These are phyloP conservation scores for Daldinia grandis DNA, from an alignment of 495 filamentous ascomycete species.

Conservation along the genomic window DNA sequence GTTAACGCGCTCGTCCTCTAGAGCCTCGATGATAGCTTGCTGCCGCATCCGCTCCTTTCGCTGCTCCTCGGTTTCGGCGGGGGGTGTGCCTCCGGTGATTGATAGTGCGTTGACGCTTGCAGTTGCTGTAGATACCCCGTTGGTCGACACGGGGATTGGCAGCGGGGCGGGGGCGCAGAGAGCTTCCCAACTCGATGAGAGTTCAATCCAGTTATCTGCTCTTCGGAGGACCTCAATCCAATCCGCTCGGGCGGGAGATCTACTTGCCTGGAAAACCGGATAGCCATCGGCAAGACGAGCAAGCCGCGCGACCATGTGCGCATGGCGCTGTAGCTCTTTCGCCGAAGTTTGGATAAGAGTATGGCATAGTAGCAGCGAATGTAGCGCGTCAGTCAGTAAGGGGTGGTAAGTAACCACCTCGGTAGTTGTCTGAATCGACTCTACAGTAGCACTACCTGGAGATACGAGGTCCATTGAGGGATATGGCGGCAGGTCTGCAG, in stretches of 20 bases:
- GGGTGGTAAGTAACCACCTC: constrained; percentile 83
- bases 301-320: constrained; percentile 79
- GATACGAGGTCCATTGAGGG: constrained; percentile 54
- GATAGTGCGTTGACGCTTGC: constrained; percentile 33
- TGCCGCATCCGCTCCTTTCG: constrained; percentile 65
- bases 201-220: constrained; percentile 69
- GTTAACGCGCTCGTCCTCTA: constrained; percentile 69
- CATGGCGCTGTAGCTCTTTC: constrained; percentile 77
- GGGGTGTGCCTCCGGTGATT: constrained; percentile 20
- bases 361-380: constrained; percentile 76
- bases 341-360: constrained; percentile 75
- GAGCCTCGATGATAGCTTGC: constrained; percentile 69
- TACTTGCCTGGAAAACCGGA: constrained; percentile 77
- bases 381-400: constrained; percentile 76
- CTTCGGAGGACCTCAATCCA: constrained; percentile 79
- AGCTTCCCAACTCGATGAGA: constrained; percentile 70
- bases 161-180: constrained; percentile 75
- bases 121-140: constrained; percentile 30
- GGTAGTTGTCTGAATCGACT: constrained; percentile 51
- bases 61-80: constrained; percentile 54
- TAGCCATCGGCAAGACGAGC: constrained; percentile 78
- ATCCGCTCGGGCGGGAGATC: constrained; percentile 75
- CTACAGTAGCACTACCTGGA: constrained; percentile 31
- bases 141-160: constrained; percentile 50
- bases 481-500: constrained; percentile 64